Conservation (phyloP, 208 protist species). For the Acanthamoeba rhysodes region DNA sequence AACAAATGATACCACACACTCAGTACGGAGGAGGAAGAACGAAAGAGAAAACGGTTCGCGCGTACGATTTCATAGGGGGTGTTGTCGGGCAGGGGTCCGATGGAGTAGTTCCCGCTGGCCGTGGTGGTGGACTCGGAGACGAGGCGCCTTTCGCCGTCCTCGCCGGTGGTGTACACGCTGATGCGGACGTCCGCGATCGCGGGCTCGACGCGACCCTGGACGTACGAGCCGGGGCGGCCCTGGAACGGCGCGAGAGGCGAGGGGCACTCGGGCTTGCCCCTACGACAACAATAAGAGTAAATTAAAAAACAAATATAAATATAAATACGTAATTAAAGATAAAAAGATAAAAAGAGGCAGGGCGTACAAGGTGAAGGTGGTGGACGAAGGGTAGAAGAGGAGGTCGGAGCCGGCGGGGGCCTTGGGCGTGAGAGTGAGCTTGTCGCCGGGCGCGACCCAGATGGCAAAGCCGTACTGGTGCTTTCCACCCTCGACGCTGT, state of each 20-base stretch:
- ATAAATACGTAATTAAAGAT: background rate
- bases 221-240: constrained; percentile 37
- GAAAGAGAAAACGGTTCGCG: background rate
- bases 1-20: background rate
- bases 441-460: constrained; percentile 54
- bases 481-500: background rate
- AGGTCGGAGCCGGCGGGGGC: constrained; percentile 27
- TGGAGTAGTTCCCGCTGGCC: constrained; percentile 42
- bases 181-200: constrained; percentile 4
- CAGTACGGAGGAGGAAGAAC: background rate
- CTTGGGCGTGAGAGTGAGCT: constrained; percentile 26
- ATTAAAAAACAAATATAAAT: background rate
- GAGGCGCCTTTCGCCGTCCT: background rate
- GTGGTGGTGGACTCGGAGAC: constrained; percentile 25
- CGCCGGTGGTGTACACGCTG: constrained; percentile 1
- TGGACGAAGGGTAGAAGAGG: constrained; percentile 51
- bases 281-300: background rate
- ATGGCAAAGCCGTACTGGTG: background rate
- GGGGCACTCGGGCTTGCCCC: constrained; percentile 66
- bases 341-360: background rate
- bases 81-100: constrained; percentile 64
- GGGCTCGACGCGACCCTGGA: constrained; percentile 35
- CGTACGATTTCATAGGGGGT: constrained; percentile 32
- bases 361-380: constrained; percentile 44
- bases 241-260: constrained; percentile 59